phyloP scores from a whole-genome alignment of 371 early-diverging fungal species.

The Zopfochytrium polystomum region DNA sequence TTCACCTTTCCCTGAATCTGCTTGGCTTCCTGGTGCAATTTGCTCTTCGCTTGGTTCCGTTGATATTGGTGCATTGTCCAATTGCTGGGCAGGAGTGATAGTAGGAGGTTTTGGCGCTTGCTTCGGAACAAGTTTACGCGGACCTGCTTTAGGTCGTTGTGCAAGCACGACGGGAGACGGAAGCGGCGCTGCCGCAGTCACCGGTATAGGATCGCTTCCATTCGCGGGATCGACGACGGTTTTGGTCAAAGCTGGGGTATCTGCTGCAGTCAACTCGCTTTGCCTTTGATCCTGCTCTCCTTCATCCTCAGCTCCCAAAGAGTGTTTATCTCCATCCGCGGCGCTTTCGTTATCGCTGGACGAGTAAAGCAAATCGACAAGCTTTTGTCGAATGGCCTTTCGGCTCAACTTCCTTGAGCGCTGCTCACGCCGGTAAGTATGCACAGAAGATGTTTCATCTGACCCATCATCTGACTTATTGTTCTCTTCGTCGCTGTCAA shows the following conservation, averaged over 20 bases:
- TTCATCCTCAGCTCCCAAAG: not conserved
- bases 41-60: not conserved
- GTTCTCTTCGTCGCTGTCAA: not conserved
- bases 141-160: not conserved
- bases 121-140: not conserved
- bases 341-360: not conserved
- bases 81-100: not conserved
- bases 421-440: no score
- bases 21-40: not conserved
- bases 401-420: not conserved
- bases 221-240: not conserved
- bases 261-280: not conserved
- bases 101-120: no score
- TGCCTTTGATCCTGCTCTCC: not conserved
- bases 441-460: no score
- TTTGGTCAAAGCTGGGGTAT: not conserved
- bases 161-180: not conserved
- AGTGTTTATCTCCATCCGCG: no score
- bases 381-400: not conserved
- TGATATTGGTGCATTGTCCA: not conserved
- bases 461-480: not conserved
- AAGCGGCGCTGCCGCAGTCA: no score
- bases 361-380: not conserved
- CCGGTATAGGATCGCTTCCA: not conserved
- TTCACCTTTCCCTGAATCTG: no score